Percentiles rank a stretch among this genome's conserved stretches.
phyloP scores from a whole-genome alignment of 2,329 filamentous ascomycete species.

The Madurella mycetomatis region DNA sequence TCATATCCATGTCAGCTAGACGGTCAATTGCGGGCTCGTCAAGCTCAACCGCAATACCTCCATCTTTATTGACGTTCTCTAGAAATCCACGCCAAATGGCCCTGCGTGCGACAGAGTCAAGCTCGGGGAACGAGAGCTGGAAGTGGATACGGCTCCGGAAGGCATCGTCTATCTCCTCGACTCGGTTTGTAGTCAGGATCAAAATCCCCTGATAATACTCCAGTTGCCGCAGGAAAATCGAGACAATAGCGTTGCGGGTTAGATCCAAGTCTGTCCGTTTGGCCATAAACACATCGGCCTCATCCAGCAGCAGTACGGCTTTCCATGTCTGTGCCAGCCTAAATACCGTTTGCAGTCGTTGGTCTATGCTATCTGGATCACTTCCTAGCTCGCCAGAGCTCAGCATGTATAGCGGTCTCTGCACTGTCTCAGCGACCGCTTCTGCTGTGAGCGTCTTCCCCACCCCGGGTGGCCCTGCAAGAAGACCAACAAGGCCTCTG shows the following conservation, averaged over 20 bases:
- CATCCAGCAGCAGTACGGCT: conserved; percentile 35
- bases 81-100: neutral
- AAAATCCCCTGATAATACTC: conserved; percentile 35
- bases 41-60: too few species aligned
- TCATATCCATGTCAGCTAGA: too few species aligned
- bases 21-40: too few species aligned
- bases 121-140: conserved; percentile 8
- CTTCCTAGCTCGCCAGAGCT: conserved; percentile 13
- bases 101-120: neutral
- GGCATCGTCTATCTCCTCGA: conserved; percentile 31
- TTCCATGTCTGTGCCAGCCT: conserved; percentile 20
- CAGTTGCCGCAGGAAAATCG: conserved; percentile 31
- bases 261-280: neutral
- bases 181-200: conserved; percentile 33
- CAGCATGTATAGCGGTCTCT: conserved; percentile 14
- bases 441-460: conserved; percentile 23
- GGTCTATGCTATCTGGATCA: neutral
- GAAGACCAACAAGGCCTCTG: conserved; percentile 7
- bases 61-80: too few species aligned
- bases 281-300: conserved; percentile 28
- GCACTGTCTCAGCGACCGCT: conserved; percentile 15
- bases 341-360: conserved; percentile 6
- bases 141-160: conserved; percentile 32
- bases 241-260: conserved; percentile 11
- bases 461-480: conserved; percentile 12